These are phyloP conservation scores for Stropharia rugosoannulata DNA, from an alignment of 768 basidiomycete species.

Conservation along the genomic window DNA sequence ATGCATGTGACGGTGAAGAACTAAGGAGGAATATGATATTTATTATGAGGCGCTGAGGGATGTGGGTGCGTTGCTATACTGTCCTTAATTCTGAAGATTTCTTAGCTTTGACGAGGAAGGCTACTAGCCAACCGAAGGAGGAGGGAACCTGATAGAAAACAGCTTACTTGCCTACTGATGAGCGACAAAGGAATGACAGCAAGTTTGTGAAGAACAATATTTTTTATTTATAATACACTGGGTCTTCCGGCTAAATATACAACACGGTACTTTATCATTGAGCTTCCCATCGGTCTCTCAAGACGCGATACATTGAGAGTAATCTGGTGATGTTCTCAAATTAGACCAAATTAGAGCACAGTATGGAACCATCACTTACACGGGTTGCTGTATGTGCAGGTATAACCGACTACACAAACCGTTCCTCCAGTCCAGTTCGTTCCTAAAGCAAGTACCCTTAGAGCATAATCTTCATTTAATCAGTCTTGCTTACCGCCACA, in stretches of 20 bases:
- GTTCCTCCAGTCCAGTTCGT: constrained; percentile 42
- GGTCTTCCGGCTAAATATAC: too few species aligned
- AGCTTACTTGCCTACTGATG: not conserved
- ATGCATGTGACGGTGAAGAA: too few species aligned
- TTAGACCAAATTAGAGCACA: not conserved
- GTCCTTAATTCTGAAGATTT: too few species aligned
- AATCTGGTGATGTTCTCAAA: constrained; percentile 29
- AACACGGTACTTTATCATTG: too few species aligned
- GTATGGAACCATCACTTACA: constrained; percentile 29
- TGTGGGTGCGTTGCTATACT: too few species aligned
- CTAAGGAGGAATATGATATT: too few species aligned
- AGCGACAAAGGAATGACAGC: not conserved
- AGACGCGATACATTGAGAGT: constrained; percentile 43
- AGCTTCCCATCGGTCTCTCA: constrained; percentile 11
- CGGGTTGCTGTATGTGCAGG: constrained; percentile 34
- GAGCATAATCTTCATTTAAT: not conserved
- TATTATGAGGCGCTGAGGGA: too few species aligned
- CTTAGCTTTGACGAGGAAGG: too few species aligned
- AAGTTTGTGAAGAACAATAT: not conserved
- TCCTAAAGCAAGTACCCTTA: constrained; percentile 14
- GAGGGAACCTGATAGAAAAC: too few species aligned
- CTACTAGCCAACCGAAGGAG: too few species aligned
- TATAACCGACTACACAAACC: constrained; percentile 35
- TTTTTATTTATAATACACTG: not conserved
- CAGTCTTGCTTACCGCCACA: constrained; percentile 34